A percentile compares a stretch with the other conserved stretches of the same genome.
Evolutionary conservation across 73 alveolate genomes (phyloP).

Genomic region (Tetrahymena borealis): DNA sequence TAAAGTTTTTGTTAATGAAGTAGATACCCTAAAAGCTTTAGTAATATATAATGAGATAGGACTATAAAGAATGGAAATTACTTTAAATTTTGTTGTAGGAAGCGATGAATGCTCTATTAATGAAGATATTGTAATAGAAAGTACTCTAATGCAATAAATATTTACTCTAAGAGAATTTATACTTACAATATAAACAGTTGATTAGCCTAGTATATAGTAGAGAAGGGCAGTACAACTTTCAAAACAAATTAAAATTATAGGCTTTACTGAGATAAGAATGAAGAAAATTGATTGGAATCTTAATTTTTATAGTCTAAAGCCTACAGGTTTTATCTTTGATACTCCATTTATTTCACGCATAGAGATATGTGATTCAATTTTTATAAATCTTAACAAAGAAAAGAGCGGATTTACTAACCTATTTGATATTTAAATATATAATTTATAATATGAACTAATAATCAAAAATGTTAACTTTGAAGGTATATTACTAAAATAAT

Average conservation of each 20-base stretch:
- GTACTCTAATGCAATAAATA: neutral
- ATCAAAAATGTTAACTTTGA: neutral
- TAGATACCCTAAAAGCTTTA: neutral
- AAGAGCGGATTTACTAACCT: neutral
- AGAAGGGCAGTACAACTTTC: neutral
- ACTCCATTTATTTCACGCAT: neutral
- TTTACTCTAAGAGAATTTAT: neutral
- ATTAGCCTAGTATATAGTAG: neutral
- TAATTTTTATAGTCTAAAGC: neutral
- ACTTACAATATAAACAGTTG: neutral
- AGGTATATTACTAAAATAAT: neutral
- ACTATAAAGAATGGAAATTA: neutral
- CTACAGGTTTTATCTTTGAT: neutral
- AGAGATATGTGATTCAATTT: neutral
- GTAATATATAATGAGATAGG: neutral
- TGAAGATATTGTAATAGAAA: neutral
- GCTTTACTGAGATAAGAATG: neutral
- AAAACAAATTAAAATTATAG: neutral
- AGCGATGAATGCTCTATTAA: neutral
- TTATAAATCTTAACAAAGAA: neutral
- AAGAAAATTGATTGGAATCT: neutral
- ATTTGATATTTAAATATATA: neutral
- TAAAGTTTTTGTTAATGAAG: neutral
- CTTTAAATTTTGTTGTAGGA: neutral
- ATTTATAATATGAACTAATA: neutral